phyloP scores from a whole-genome alignment of 257 asterid species.

The Paraleonurus japonicus region DNA sequence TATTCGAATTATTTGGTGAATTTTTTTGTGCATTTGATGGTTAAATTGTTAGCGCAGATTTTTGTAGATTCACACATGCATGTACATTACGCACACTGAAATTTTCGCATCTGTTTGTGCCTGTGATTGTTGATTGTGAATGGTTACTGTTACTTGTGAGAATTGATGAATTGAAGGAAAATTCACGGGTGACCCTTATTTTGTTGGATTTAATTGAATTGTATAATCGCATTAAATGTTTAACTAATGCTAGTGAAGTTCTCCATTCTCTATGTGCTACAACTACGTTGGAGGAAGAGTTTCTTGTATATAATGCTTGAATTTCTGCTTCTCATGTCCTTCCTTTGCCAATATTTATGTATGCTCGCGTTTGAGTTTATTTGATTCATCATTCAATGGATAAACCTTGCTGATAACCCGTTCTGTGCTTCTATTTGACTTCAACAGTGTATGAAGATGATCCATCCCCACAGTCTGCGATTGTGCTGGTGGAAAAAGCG shows the following conservation, averaged over 20 bases:
- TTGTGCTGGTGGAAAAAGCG: neutral
- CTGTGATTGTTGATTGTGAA: neutral
- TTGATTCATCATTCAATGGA: neutral
- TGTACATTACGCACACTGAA: neutral
- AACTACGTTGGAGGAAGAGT: neutral
- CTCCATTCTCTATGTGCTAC: neutral
- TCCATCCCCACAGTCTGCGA: neutral
- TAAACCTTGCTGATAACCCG: neutral
- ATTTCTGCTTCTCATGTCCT: neutral
- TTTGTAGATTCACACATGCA: neutral
- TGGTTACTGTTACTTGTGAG: too few relatives aligned
- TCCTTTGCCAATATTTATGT: neutral
- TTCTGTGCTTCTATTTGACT: neutral
- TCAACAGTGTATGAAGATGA: neutral
- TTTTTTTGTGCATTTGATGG: neutral
- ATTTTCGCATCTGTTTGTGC: neutral
- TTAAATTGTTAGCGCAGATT: neutral
- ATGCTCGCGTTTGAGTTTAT: neutral
- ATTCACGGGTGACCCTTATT: neutral
- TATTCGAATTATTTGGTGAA: neutral
- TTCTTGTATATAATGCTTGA: neutral
- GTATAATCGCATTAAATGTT: neutral
- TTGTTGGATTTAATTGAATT: neutral
- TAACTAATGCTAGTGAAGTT: neutral
- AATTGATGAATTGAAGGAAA: neutral